Evolutionary conservation across 1,139 yeast genomes (phyloP).

Genomic region (Sugiyamaella neomexicana): DNA sequence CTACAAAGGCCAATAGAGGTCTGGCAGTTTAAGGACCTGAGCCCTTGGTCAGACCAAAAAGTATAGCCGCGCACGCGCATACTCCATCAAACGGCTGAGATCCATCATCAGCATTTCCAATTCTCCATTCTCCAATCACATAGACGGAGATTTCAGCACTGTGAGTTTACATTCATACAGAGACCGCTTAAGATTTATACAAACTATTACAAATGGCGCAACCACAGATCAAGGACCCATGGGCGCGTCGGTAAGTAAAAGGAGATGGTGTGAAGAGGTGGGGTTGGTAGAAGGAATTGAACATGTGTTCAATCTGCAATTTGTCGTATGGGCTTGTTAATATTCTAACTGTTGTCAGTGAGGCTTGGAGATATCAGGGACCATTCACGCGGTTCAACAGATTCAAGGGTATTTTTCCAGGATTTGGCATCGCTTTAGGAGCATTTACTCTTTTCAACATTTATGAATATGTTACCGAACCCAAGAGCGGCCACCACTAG

Average conservation of each 20-base stretch:
- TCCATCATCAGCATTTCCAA: neutral
- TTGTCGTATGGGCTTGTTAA: too few relatives aligned
- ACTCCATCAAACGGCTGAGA: constrained; percentile 8
- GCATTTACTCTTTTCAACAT: constrained; percentile 69
- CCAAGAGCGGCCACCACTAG: constrained; percentile 22
- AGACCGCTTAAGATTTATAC: neutral
- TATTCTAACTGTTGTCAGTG: constrained; percentile 47
- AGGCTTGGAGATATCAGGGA: constrained; percentile 90
- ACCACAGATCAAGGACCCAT: constrained; percentile 45
- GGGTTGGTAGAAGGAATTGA: too few relatives aligned
- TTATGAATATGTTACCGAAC: constrained; percentile 49
- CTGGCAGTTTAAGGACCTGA: too few relatives aligned
- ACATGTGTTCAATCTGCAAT: too few relatives aligned
- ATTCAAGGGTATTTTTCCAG: constrained; percentile 77
- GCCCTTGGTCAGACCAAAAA: too few relatives aligned
- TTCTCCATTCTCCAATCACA: constrained; percentile 7
- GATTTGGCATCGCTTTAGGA: constrained; percentile 75
- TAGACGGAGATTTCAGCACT: constrained; percentile 1
- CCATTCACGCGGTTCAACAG: constrained; percentile 72
- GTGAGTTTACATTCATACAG: neutral
- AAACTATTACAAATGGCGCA: constrained; percentile 19
- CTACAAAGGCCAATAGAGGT: too few relatives aligned
- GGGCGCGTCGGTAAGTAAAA: constrained; percentile 48
- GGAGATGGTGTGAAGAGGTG: neutral
- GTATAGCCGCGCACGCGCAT: constrained; percentile 2